Percentiles rank a stretch among this genome's conserved stretches.
phyloP scores from a whole-genome alignment of 768 basidiomycete genomes.

The Collybia sordida region DNA sequence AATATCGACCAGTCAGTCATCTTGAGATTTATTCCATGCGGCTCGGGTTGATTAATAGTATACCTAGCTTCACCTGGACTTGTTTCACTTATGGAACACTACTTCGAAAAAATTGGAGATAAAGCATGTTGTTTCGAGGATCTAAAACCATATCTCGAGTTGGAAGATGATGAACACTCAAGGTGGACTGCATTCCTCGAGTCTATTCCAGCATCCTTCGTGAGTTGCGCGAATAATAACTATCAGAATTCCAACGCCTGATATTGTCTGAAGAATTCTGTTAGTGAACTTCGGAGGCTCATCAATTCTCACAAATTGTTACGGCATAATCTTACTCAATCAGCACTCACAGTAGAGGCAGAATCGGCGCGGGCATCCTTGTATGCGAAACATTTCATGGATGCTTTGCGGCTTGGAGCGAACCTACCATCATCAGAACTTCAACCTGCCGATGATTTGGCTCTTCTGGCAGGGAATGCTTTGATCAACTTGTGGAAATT shows the following conservation, averaged over 20 bases:
- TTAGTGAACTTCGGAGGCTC: conserved; percentile 56
- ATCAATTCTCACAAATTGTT: conserved; percentile 78
- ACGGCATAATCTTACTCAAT: conserved; percentile 52
- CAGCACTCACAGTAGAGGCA: conserved; percentile 53
- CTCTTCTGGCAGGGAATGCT: conserved; percentile 68
- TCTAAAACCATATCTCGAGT: conserved; percentile 60
- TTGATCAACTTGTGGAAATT: conserved; percentile 65
- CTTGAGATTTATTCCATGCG: conserved; percentile 1
- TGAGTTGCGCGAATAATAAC: conserved; percentile 26
- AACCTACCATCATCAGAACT: conserved; percentile 73
- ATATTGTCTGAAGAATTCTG: conserved; percentile 38
- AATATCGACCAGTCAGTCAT: conserved; percentile 43
- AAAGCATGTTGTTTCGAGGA: conserved; percentile 91
- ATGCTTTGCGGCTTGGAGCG: conserved; percentile 64
- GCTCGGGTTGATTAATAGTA: not conserved
- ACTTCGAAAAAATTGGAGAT: conserved; percentile 71
- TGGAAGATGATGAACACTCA: conserved; percentile 45
- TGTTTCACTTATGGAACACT: conserved; percentile 55
- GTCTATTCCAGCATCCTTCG: conserved; percentile 45
- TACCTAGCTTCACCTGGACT: conserved; percentile 43
- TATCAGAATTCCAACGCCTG: not conserved
- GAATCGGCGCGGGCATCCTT: conserved; percentile 52
- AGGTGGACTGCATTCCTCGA: conserved; percentile 58
- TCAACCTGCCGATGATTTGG: conserved; percentile 87
- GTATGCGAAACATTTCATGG: conserved; percentile 63